A percentile compares a stretch with the other conserved stretches of the same genome.
phyloP scores from a whole-genome alignment of 371 early-diverging fungal species.

The Choanephora cucurbitarum region DNA sequence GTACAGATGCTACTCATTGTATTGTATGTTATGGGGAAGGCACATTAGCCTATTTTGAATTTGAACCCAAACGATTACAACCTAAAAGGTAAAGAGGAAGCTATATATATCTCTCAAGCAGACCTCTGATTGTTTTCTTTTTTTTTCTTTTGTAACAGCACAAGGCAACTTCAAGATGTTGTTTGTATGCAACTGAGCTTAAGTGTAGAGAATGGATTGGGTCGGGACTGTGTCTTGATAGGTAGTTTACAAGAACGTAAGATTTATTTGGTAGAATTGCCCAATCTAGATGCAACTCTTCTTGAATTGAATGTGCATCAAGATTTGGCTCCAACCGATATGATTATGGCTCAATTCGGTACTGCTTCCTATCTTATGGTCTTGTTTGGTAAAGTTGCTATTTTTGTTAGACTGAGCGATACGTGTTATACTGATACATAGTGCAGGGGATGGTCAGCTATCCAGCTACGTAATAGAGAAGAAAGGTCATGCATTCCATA shows the following conservation, averaged over 20 bases:
- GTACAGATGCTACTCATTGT: conserved; percentile 52
- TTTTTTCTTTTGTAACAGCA: not conserved
- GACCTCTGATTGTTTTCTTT: conserved; percentile 13
- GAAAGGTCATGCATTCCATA: not conserved
- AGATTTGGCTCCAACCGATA: conserved; percentile 11
- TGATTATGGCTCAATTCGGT: conserved; percentile 67
- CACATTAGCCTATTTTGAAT: conserved; percentile 59
- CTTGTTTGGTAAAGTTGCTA: conserved; percentile 59
- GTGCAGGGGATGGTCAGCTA: conserved; percentile 77
- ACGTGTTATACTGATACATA: no score
- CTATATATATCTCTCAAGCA: no score
- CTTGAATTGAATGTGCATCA: conserved; percentile 1
- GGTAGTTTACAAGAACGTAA: conserved; percentile 11
- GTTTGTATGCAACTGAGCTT: conserved; percentile 13
- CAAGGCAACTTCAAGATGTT: conserved; percentile 12
- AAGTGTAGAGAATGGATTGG: conserved; percentile 11
- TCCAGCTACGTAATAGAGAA: conserved; percentile 54
- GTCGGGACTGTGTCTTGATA: conserved; percentile 13
- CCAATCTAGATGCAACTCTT: conserved; percentile 5
- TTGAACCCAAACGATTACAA: conserved; percentile 39
- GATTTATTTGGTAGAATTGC: conserved; percentile 1
- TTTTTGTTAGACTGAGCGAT: no score
- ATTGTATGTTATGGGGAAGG: conserved; percentile 60
- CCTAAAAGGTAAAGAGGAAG: conserved; percentile 57
- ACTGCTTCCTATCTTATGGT: conserved; percentile 66